These are phyloP conservation scores for Copromyces sp. DNA, from an alignment of 495 filamentous ascomycete species.

Conservation along the genomic window DNA sequence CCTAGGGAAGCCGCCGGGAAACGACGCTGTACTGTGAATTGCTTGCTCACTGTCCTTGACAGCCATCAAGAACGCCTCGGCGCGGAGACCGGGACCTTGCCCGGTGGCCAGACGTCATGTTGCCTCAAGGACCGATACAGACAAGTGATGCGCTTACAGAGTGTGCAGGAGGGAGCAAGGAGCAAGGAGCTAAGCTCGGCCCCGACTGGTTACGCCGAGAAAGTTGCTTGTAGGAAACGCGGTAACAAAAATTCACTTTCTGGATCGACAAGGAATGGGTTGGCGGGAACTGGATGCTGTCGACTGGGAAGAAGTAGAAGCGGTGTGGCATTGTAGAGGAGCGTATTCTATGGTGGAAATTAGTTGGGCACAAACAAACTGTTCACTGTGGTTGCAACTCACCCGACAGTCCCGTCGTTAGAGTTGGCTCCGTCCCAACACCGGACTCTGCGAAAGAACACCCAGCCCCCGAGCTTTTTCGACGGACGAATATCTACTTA, in stretches of 20 bases:
- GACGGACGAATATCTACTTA: background rate
- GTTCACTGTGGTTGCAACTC: background rate
- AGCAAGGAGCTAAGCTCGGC: background rate
- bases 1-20: background rate
- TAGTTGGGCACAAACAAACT: background rate
- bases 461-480: background rate
- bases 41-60: background rate
- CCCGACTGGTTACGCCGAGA: background rate
- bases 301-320: background rate
- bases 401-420: background rate
- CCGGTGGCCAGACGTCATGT: background rate
- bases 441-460: background rate
- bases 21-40: background rate
- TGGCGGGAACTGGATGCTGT: background rate
- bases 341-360: background rate
- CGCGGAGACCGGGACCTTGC: background rate
- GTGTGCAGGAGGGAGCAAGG: background rate
- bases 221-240: background rate
- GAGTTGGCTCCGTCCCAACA: background rate
- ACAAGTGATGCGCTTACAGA: background rate
- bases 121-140: background rate
- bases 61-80: background rate
- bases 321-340: background rate
- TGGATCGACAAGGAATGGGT: background rate
- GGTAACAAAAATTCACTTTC: background rate